These are phyloP conservation scores for Candida coleopterorum DNA, from an alignment of 805 yeast species.

Conservation along the genomic window DNA sequence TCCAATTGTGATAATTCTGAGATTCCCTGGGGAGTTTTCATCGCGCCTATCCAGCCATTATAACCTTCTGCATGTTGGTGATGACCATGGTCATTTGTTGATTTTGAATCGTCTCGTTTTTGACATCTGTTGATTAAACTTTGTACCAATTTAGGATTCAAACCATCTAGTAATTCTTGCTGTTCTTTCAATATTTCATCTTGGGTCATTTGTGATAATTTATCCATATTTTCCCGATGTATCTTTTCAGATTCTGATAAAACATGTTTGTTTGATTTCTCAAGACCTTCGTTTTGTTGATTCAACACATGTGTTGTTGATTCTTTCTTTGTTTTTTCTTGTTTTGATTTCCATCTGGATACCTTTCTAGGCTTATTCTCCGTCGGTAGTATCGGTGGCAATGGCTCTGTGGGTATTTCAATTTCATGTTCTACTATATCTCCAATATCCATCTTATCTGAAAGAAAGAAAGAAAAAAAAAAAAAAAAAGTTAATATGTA, in stretches of 20 bases:
- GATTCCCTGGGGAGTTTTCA: slow-evolving; percentile 32
- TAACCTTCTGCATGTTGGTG: slow-evolving; percentile 39
- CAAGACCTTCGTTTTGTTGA: no score
- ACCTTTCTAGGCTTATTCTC: slow-evolving; percentile 29
- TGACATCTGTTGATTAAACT: slow-evolving; percentile 55
- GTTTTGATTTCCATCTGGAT: slow-evolving; percentile 41
- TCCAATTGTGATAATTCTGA: slow-evolving; percentile 29
- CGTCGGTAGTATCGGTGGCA: slow-evolving; percentile 20
- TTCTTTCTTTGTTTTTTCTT: slow-evolving; percentile 9
- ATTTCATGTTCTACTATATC: slow-evolving; percentile 66
- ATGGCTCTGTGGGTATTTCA: slow-evolving; percentile 29
- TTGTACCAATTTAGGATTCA: slow-evolving; percentile 67
- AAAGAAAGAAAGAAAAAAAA: no score
- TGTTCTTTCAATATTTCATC: slow-evolving; percentile 62
- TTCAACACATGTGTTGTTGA: neutral
- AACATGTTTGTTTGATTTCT: neutral
- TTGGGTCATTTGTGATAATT: slow-evolving; percentile 55
- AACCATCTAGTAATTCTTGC: slow-evolving; percentile 57
- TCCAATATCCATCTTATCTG: slow-evolving; percentile 60
- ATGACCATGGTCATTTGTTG: slow-evolving; percentile 9
- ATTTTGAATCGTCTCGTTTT: slow-evolving; percentile 27
- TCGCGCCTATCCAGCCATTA: slow-evolving; percentile 39
- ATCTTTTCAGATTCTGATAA: slow-evolving; percentile 67
- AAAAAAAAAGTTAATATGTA: neutral
- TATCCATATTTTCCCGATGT: slow-evolving; percentile 68